phyloP scores from a whole-genome alignment of 148 eudicot genomes.

The Diospyros kaki region DNA sequence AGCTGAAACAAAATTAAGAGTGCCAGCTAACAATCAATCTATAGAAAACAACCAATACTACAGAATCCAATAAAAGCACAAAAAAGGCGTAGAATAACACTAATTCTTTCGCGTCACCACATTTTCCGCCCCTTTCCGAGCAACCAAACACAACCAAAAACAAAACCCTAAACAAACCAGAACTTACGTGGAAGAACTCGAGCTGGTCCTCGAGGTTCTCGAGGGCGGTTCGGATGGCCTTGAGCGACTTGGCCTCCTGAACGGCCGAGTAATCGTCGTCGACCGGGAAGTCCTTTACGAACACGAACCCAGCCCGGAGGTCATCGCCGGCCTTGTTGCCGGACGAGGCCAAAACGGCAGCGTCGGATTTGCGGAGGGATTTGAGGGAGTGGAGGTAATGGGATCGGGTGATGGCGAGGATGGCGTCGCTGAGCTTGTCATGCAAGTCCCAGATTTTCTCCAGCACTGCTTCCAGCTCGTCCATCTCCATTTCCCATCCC shows the following conservation, averaged over 20 bases:
- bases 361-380: slow-evolving; percentile 23
- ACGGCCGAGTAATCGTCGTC: slow-evolving; percentile 50
- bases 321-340: slow-evolving; percentile 10
- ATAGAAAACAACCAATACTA: too few relatives aligned
- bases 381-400: slow-evolving; percentile 67
- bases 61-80: too few relatives aligned
- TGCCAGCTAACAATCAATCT: too few relatives aligned
- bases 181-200: slow-evolving; percentile 76
- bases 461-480: slow-evolving; percentile 63
- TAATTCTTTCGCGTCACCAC: too few relatives aligned
- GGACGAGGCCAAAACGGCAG: slow-evolving; percentile 13
- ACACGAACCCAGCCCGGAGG: slow-evolving; percentile 48
- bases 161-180: neutral
- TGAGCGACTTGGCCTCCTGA: slow-evolving; percentile 76
- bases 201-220: slow-evolving; percentile 94
- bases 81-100: too few relatives aligned
- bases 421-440: slow-evolving; percentile 93
- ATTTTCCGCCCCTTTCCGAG: neutral
- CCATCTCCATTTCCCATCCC: slow-evolving; percentile 63
- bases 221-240: slow-evolving; percentile 80
- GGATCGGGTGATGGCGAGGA: slow-evolving; percentile 70
- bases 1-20: too few relatives aligned
- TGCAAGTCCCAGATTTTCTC: slow-evolving; percentile 92
- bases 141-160: neutral
- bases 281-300: slow-evolving; percentile 43